phyloP scores from a whole-genome alignment of 2,329 filamentous ascomycete genomes.

The Trichoderma sp. region DNA sequence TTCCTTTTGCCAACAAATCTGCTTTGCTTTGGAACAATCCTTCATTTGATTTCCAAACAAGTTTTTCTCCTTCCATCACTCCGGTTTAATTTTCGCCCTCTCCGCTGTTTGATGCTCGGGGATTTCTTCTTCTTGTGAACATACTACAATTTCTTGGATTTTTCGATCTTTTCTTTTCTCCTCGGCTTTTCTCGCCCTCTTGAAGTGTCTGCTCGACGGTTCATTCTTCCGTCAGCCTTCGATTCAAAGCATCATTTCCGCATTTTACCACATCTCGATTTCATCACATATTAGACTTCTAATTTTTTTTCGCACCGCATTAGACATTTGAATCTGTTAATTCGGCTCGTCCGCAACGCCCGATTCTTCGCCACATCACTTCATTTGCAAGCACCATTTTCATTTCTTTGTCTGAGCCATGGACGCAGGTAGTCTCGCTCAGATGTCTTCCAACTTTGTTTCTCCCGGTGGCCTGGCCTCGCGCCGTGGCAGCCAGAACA shows the following conservation, averaged over 20 bases:
- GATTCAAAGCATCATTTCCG: conserved; percentile 21
- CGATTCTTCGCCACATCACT: conserved; percentile 18
- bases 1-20: conserved; percentile 17
- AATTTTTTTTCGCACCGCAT: conserved; percentile 14
- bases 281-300: conserved; percentile 28
- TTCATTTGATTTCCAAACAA: conserved; percentile 1
- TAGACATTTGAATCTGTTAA: conserved; percentile 8
- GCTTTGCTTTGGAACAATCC: background rate
- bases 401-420: conserved; percentile 55
- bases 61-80: conserved; percentile 15
- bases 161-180: conserved; percentile 26
- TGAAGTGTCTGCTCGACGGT: background rate
- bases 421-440: conserved; percentile 99
- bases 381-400: conserved; percentile 15
- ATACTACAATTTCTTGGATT: conserved; percentile 32
- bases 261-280: conserved; percentile 26
- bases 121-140: conserved; percentile 29
- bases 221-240: conserved; percentile 7
- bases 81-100: conserved; percentile 20
- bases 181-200: conserved; percentile 23
- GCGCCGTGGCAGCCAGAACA: conserved; percentile 78
- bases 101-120: conserved; percentile 11
- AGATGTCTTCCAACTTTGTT: conserved; percentile 91
- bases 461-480: conserved; percentile 81
- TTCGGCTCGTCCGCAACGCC: conserved; percentile 20